These are phyloP conservation scores for Claviceps humidiphila DNA, from an alignment of 2,329 filamentous ascomycete genomes.

Conservation along the genomic window DNA sequence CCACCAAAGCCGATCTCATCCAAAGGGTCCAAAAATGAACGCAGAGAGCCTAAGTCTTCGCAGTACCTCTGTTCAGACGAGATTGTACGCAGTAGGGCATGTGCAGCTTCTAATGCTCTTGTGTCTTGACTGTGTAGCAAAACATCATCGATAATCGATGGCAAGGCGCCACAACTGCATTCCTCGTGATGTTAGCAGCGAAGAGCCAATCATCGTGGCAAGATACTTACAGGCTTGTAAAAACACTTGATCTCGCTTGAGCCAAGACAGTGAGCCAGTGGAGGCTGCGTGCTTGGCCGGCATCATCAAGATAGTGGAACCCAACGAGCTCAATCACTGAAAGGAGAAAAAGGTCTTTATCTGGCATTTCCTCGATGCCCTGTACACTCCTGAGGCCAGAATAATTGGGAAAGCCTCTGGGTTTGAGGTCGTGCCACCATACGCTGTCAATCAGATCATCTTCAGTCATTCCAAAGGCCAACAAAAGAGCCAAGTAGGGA, in stretches of 20 bases:
- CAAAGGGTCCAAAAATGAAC: constrained; percentile 37
- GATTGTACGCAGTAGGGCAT: constrained; percentile 44
- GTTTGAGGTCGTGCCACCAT: constrained; percentile 44
- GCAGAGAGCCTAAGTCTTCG: constrained; percentile 31
- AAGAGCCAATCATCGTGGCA: no score
- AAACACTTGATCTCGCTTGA: constrained; percentile 37
- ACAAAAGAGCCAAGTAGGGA: constrained; percentile 47
- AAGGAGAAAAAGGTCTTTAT: constrained; percentile 49
- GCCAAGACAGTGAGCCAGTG: constrained; percentile 48
- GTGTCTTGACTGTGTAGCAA: constrained; percentile 51
- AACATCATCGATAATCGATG: constrained; percentile 46
- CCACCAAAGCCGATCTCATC: constrained; percentile 50
- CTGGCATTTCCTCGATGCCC: constrained; percentile 33
- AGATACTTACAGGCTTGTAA: constrained; percentile 41
- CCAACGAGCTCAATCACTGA: constrained; percentile 53
- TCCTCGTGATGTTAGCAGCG: constrained; percentile 6
- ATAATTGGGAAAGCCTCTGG: constrained; percentile 19
- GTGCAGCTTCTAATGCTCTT: constrained; percentile 45
- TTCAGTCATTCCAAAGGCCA: constrained; percentile 39
- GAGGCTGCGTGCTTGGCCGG: constrained; percentile 44
- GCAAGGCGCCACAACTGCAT: constrained; percentile 40
- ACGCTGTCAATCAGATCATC: constrained; percentile 51
- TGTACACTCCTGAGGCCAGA: constrained; percentile 14
- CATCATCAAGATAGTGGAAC: constrained; percentile 51
- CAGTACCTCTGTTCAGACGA: constrained; percentile 40